Evolutionary conservation across 1,284 basidiomycete genomes (phyloP), one percentile per base, ranked within the genome.

Genomic region (Ustilago sp.): DNA sequence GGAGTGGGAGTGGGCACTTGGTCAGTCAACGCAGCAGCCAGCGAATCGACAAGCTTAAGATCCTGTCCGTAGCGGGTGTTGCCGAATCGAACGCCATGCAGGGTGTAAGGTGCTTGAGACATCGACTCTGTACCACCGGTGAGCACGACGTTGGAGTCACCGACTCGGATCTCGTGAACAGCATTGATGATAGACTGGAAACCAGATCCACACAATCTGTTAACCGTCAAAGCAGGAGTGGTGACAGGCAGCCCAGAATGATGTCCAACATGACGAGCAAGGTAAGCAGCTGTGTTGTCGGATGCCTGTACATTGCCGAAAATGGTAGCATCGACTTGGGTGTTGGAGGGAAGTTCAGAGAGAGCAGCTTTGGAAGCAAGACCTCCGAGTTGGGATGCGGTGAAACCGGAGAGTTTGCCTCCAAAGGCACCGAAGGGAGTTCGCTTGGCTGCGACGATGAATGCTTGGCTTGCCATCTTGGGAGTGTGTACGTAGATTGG

Each of bases 121-220:
- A 99, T 99, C 88, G 92, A 94, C 89, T 99, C 96, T 91, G 95
- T 95, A 68, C 96, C 96, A 81, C 96, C 97, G 58, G 95, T 95
- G 47, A 92, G 92, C 72, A 98, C 92, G 58, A 98, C 91, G 66
- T 89, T 90, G 81, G 92, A 91, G 85, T 96, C 92, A 61, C 96
- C 97, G 39, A 92, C 89, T 84, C 91, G 90, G 86, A 99, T 95
- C 83, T 91, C 91, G 88, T 98, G 95, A 43, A 94, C 90, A 61
- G 94, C 97, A 76, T 97, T 90, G 87, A 94, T 96, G 88, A 98
- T 91, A 47, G 94, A 89, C 88, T 99, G 98, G 89, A 99, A 89
- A 63, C 96, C 97, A 72, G 93, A 94, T 4, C 96, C 96, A 87
- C 96, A 99, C 84, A 99, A 94, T 88, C 98, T 84, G 86, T 90